phyloP scores from a whole-genome alignment of 768 basidiomycete species.

The Collybiopsis confluens region DNA sequence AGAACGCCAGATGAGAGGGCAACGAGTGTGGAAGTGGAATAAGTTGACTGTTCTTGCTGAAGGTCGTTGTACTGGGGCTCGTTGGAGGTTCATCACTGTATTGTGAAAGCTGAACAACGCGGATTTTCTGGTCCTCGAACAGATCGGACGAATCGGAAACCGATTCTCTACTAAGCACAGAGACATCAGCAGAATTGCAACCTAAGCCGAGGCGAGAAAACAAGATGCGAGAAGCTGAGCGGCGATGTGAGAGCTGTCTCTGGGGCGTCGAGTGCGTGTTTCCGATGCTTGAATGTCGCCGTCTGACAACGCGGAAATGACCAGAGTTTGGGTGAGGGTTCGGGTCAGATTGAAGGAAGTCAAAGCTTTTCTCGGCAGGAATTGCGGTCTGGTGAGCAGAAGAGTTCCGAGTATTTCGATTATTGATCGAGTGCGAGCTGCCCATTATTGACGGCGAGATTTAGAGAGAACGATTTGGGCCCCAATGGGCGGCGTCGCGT shows the following conservation, averaged over 20 bases:
- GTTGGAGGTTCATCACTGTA: slow-evolving; percentile 3
- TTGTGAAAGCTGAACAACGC: slow-evolving; percentile 1
- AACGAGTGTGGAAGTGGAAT: slow-evolving; percentile 29
- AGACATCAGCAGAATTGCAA: neutral
- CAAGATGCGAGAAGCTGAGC: slow-evolving; percentile 13
- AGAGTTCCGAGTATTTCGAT: neutral
- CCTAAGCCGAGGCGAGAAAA: slow-evolving; percentile 33
- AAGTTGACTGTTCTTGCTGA: slow-evolving; percentile 13
- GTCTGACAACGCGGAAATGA: slow-evolving; percentile 7
- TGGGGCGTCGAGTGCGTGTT: neutral
- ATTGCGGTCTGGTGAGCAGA: neutral
- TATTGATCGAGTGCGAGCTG: slow-evolving; percentile 8
- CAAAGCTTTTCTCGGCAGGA: neutral
- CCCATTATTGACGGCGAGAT: slow-evolving; percentile 5
- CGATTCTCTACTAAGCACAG: neutral
- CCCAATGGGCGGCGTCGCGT: neutral
- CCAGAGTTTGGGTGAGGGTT: slow-evolving; percentile 4
- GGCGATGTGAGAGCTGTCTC: neutral
- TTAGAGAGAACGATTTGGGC: neutral
- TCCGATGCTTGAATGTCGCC: neutral
- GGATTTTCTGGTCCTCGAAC: neutral
- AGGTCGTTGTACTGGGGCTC: slow-evolving; percentile 2
- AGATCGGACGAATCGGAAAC: neutral
- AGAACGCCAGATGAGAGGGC: slow-evolving; percentile 22
- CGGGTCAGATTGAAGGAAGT: slow-evolving; percentile 1